Base-by-base conservation (phyloP, 2,329 filamentous ascomycete genomes). In the Apiospora kogelbergensis region DNA sequence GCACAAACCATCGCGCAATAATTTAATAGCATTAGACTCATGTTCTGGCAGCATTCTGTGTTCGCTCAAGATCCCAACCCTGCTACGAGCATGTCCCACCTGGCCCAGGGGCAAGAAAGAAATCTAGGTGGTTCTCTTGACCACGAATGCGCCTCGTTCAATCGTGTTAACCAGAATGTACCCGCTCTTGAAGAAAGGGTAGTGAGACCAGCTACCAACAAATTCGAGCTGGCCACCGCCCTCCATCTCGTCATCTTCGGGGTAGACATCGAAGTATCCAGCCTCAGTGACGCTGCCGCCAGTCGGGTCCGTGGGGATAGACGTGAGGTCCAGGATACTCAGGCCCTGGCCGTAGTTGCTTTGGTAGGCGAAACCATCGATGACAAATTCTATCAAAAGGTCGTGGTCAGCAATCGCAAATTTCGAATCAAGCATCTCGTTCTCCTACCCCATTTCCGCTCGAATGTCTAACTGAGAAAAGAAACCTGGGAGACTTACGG, bases 81-180 rank as follows among this genome's bases (percentile, higher is more conserved):
- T 11, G 3, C 9, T n/a, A 3, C 30, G 5, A 37, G 30, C 1
- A 3, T 6, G 20, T n/a, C 9, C 33, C 30, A 15, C 6, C 9
- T 60, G n/a, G n/a, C 3, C 53, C 9, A n/a, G 11, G 30, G 7
- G 3, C 17, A 37, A 60, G 30, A 37, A 4, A 37, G 9, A 13
- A 15, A 42, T n/a, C 20, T 5, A 65, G n/a, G 9, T 65, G 37
- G 63, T 44, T 44, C 65, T 60, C 78, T 85, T 86, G 13, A 87
- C 78, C 9, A 83, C 80, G 65, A 83, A 87, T 6, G 81, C 80
- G 66, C 85, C 85, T 6, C 84, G 77, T 76, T 87, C 85, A 68
- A 86, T 87, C 3, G 81, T 84, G 76, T 87, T 86, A 71, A 87
- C 74, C 9, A 86, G 80, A 68, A 87, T 81, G 72, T 82, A 82